phyloP scores from a whole-genome alignment of 257 asterid genomes.

The Fraxinus quadrangulata region DNA sequence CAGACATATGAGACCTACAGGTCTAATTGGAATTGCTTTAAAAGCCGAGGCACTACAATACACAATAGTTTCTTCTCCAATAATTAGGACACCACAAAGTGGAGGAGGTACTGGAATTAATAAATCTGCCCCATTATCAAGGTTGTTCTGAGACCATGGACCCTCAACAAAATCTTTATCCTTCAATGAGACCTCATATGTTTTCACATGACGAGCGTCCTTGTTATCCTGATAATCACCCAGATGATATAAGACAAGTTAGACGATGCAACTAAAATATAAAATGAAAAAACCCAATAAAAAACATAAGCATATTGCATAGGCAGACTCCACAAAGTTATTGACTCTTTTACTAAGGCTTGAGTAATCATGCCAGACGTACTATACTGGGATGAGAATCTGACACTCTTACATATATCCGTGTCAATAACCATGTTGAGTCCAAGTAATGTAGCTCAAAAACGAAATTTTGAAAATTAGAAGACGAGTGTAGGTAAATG shows the following conservation, averaged over 20 bases:
- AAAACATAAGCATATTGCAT: not conserved
- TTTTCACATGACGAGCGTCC: slow-evolving; percentile 89
- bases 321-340: not conserved
- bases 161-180: slow-evolving; percentile 94
- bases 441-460: not conserved
- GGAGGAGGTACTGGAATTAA: slow-evolving; percentile 94
- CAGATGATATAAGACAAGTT: slow-evolving; percentile 4
- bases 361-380: not conserved
- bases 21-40: slow-evolving; percentile 85
- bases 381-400: not conserved
- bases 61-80: slow-evolving; percentile 92
- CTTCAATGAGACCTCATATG: slow-evolving; percentile 83
- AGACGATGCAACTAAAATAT: not conserved
- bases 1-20: slow-evolving; percentile 52
- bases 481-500: not conserved
- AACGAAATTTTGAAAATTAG: too few species aligned
- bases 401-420: too few species aligned
- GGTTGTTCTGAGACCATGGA: slow-evolving; percentile 93
- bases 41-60: slow-evolving; percentile 83
- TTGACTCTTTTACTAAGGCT: not conserved
- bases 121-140: slow-evolving; percentile 89
- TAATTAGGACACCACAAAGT: slow-evolving; percentile 85
- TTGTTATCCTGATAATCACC: slow-evolving; percentile 69
- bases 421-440: not conserved
- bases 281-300: not conserved